Percentiles rank a stretch among this genome's conserved stretches.
Conservation (phyloP, 306 rosid species). For the Myrica gale region DNA sequence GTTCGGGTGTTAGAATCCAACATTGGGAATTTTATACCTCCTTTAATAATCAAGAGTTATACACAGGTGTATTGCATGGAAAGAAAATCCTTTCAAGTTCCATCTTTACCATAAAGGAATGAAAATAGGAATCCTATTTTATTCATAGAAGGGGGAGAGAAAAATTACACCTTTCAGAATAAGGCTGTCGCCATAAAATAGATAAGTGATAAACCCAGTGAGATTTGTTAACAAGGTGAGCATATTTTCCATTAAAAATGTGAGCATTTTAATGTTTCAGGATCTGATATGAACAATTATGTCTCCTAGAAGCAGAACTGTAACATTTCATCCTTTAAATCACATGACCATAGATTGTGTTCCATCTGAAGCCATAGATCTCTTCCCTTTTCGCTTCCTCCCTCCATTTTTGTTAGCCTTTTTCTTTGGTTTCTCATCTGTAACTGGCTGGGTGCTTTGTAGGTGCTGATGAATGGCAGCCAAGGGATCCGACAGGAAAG, state of each 20-base stretch:
- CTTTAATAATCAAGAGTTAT: no score
- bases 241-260: slow-evolving; percentile 19
- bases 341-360: slow-evolving; percentile 58
- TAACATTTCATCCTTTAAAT: neutral
- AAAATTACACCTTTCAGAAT: neutral
- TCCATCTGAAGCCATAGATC: slow-evolving; percentile 41
- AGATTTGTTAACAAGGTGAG: slow-evolving; percentile 10
- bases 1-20: no score
- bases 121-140: neutral
- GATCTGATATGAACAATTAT: slow-evolving; percentile 4
- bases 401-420: slow-evolving; percentile 61
- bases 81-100: no score
- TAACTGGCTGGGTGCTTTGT: slow-evolving; percentile 56
- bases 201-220: neutral
- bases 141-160: neutral
- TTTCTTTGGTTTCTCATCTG: slow-evolving; percentile 56
- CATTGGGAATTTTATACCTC: no score
- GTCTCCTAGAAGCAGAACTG: slow-evolving; percentile 20
- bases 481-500: slow-evolving; percentile 58
- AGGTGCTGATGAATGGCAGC: slow-evolving; percentile 56
- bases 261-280: slow-evolving; percentile 2
- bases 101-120: no score
- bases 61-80: no score
- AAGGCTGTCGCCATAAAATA: neutral
- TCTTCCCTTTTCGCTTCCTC: slow-evolving; percentile 56